phyloP scores from a whole-genome alignment of 139 green algal species.

The Coelastrella sp. region DNA sequence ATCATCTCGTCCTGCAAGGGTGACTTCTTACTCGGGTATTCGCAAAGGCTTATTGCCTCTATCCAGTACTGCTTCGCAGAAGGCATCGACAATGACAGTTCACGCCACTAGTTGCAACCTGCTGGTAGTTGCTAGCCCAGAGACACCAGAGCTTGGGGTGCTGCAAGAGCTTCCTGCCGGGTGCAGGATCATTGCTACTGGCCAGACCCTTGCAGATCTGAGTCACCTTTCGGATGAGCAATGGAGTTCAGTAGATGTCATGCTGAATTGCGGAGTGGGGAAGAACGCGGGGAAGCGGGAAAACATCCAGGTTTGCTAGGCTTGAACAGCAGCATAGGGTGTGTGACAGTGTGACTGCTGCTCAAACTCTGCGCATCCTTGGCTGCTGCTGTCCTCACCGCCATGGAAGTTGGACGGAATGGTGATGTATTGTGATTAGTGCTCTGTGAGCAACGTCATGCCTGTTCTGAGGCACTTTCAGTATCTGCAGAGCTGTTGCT shows the following conservation, averaged over 20 bases:
- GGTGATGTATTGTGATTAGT: too few species aligned
- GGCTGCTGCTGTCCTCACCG: too few species aligned
- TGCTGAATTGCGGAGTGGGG: constrained; percentile 72
- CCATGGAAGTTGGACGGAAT: too few species aligned
- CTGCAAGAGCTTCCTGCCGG: constrained; percentile 59
- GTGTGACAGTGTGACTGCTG: background rate
- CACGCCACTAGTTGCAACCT: constrained; percentile 47
- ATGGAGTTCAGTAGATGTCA: constrained; percentile 59
- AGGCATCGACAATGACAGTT: background rate
- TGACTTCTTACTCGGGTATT: too few species aligned
- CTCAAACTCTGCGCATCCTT: too few species aligned
- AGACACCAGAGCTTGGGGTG: constrained; percentile 61
- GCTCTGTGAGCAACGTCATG: too few species aligned
- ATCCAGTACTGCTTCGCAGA: too few species aligned
- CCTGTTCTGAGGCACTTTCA: too few species aligned
- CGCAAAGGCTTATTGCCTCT: too few species aligned
- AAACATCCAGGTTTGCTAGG: constrained; percentile 53
- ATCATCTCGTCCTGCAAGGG: too few species aligned
- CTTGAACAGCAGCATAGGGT: background rate
- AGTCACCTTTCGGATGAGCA: constrained; percentile 56
- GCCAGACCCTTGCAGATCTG: constrained; percentile 47
- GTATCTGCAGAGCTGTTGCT: too few species aligned
- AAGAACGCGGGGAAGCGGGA: constrained; percentile 59
- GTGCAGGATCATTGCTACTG: constrained; percentile 51
- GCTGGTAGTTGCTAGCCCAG: constrained; percentile 57